Evolutionary conservation across 2,329 filamentous ascomycete species (phyloP), one percentile per base, ranked within the genome.

Genomic region (Stagonosporopsis cucurbitacearum): DNA sequence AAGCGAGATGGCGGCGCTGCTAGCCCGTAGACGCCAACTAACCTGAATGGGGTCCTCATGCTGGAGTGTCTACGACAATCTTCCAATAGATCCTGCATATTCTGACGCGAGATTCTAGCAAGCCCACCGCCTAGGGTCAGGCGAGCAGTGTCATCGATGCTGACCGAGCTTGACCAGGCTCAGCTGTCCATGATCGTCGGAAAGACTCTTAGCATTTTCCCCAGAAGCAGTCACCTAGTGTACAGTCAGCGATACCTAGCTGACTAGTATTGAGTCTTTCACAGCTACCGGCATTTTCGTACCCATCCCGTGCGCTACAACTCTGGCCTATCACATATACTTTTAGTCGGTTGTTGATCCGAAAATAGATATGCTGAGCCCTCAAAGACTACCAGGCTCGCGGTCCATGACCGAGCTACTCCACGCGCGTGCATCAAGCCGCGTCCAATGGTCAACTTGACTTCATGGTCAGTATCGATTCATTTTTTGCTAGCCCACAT

Each of bases 81-180:
- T 40, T 40, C 48, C 61, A 62, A 62, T 62, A 62, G 35, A 54
- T 45, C 41, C 43, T 60, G 61, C 59, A 62, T 62, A 25, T 35
- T 60, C 48, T 58, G 48, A 58, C 42, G 49, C 50, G 54, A 56
- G 41, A 48, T 40, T 43, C 20, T 47, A 52, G 46, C 46, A 47
- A 49, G 48, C 26, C 46, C 58, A 43, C 39, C 23, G 22, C 33
- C 36, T 42, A 22, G 35, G 42, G 28, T 41, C 45, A 48, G 49
- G 41, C 36, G 35, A 50, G 15, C 35, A 25, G 25, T n/a, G 28
- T 28, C 44, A 35, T 30, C n/a, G 53, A 35, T 33, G 32, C 12
- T 50, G 15, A 46, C 46, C 15, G 43, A 51, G 47, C 42, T 43
- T 43, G 42, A 40, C 48, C 37, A 37, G 42, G 43, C 25, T 30